Base-by-base conservation (phyloP, 1,284 basidiomycete genomes). In the Cystobasidium pallidum region DNA sequence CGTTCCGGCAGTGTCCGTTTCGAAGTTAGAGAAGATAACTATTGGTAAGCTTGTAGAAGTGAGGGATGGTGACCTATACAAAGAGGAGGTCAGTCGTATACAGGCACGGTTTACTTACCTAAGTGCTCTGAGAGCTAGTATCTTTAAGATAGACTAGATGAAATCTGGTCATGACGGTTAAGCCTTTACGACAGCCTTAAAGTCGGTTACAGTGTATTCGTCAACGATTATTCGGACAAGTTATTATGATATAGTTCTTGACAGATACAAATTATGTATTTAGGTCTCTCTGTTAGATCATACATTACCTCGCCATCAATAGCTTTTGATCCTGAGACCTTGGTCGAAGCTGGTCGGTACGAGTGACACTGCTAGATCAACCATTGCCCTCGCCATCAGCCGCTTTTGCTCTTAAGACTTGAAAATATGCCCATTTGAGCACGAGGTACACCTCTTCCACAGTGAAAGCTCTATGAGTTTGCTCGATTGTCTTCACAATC, bases 271-370 rank as follows among this genome's bases (percentile, higher is more conserved):
- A 41, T 41, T 41, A 41, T 41, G 15, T 41, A 41, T 74, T 73
- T 80, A 70, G 80, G 78, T 71, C 78, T 81, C 66, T 79, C 79
- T 64, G 80, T 80, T 78, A 75, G 79, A 75, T 71, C 79, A 72
- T 78, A 77, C 61, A 57, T 57, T 34, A 57, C 54, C 54, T 57
- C 54, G 54, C 54, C 54, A 57, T 57, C 54, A 57, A 34, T 32
- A 57, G 54, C 54, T 32, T 36, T 57, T 57, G 3, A 57, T 57
- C 54, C 54, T 34, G 54, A 57, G 54, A 57, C 54, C 54, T 55
- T 57, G 32, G 15, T 54, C 51, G 51, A 54, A 54, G 51, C 51
- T 54, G 54, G 54, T 57, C 54, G 3, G 32, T 57, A 57, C 54
- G 54, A 57, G 54, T 57, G 30, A 57, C 54, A 34, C 54, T 57